Evolutionary conservation across 2,329 filamentous ascomycete species (phyloP).

Genomic region (Colletotrichum incanum): DNA sequence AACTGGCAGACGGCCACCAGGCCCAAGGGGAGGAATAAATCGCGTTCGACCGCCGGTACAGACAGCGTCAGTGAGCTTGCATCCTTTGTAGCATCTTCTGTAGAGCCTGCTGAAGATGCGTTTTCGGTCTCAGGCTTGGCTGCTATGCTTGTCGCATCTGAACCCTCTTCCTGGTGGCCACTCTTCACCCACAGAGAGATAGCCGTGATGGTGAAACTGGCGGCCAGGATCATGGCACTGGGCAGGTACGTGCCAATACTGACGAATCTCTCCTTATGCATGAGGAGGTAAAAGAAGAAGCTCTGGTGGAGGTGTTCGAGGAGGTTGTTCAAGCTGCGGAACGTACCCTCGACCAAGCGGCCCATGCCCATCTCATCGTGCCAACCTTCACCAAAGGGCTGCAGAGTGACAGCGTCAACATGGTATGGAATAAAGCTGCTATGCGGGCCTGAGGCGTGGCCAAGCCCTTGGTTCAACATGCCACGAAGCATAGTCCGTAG

Average conservation of each 20-base stretch:
- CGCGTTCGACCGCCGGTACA: conserved; percentile 66
- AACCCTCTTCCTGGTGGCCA: conserved; percentile 66
- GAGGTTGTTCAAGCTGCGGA: conserved; percentile 94
- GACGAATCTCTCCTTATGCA: conserved; percentile 93
- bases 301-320: conserved; percentile 98
- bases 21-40: conserved; percentile 80
- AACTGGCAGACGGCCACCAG: conserved; percentile 83
- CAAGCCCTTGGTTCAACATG: conserved; percentile 92
- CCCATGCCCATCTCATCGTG: conserved; percentile 98
- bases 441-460: conserved; percentile 90
- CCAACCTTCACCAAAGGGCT: conserved; percentile 92
- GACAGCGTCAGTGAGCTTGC: not conserved
- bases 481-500: conserved; percentile 91
- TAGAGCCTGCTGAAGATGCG: not conserved
- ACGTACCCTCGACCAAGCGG: conserved; percentile 89
- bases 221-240: conserved; percentile 96
- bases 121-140: conserved; percentile 5
- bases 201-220: conserved; percentile 95
- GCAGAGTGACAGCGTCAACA: conserved; percentile 94
- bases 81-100: conserved; percentile 17
- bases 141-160: conserved; percentile 15
- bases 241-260: conserved; percentile 98
- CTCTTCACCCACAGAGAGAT: conserved; percentile 95
- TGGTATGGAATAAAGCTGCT: conserved; percentile 98
- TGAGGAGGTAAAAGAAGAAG: conserved; percentile 98